phyloP scores from a whole-genome alignment of 331 rosid species.

The Quercus tomentella region DNA sequence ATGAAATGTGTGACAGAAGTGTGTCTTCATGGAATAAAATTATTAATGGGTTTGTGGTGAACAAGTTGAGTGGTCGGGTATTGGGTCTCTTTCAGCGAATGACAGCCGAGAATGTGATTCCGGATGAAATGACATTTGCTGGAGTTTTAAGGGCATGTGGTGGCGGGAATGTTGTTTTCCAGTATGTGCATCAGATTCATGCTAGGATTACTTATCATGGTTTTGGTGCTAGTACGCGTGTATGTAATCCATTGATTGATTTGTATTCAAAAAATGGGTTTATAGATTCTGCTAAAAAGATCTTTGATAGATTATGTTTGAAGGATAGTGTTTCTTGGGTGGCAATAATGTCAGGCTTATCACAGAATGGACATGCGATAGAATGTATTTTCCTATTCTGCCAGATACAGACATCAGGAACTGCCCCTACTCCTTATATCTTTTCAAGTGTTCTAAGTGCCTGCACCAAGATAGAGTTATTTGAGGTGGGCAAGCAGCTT shows the following conservation, averaged over 20 bases:
- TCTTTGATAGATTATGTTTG: conserved; percentile 39
- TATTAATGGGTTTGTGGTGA: conserved; percentile 35
- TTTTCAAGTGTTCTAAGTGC: conserved; percentile 83
- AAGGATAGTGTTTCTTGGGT: conserved; percentile 85
- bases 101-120: conserved; percentile 41
- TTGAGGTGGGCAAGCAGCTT: conserved; percentile 63
- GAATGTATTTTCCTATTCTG: conserved; percentile 67
- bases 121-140: conserved; percentile 50
- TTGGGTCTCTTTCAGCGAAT: conserved; percentile 42
- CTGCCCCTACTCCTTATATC: conserved; percentile 67
- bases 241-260: conserved; percentile 72
- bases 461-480: conserved; percentile 51
- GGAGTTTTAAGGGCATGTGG: conserved; percentile 67
- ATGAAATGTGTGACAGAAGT: conserved; percentile 44
- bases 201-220: conserved; percentile 57
- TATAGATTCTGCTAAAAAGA: conserved; percentile 57
- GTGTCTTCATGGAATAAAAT: conserved; percentile 63
- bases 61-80: conserved; percentile 31
- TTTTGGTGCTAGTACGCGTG: conserved; percentile 39
- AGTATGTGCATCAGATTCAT: conserved; percentile 62
- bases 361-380: conserved; percentile 60
- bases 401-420: conserved; percentile 59
- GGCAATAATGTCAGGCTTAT: conserved; percentile 84
- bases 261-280: conserved; percentile 55
- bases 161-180: conserved; percentile 36